Evolutionary conservation across 805 yeast species (phyloP).

Genomic region (Starmera amethionina): DNA sequence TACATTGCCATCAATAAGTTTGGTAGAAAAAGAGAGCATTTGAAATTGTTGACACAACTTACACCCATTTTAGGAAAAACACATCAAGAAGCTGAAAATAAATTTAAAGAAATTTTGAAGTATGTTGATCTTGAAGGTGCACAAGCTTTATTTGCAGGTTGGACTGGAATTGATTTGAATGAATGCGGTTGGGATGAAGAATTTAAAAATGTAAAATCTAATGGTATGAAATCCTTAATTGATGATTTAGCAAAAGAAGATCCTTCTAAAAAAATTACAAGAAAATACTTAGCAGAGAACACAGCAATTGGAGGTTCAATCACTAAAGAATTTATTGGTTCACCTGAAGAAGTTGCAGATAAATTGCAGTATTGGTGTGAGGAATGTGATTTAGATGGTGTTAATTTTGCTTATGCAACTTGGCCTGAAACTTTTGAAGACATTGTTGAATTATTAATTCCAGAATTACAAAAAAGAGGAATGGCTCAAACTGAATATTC

Average conservation of each 20-base stretch:
- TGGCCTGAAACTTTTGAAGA: constrained; percentile 32
- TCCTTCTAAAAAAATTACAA: constrained; percentile 15
- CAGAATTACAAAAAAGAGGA: constrained; percentile 26
- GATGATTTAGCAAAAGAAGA: constrained; percentile 22
- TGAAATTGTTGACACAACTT: constrained; percentile 26
- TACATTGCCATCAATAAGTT: constrained; percentile 20
- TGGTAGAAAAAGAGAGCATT: constrained; percentile 23
- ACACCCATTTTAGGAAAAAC: constrained; percentile 27
- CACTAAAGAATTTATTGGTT: constrained; percentile 23
- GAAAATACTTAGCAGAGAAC: constrained; percentile 17
- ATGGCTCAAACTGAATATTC: constrained; percentile 23
- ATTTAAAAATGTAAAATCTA: constrained; percentile 19
- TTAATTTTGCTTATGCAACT: constrained; percentile 30
- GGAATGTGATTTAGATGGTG: constrained; percentile 32
- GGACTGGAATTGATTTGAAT: constrained; percentile 31
- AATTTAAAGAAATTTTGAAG: constrained; percentile 17
- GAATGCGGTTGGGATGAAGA: constrained; percentile 24
- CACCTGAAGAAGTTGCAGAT: constrained; percentile 29
- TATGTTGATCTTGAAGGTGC: constrained; percentile 29
- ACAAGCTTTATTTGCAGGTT: constrained; percentile 29
- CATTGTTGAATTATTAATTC: constrained; percentile 25
- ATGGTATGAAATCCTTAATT: constrained; percentile 10
- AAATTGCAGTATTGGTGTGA: constrained; percentile 30
- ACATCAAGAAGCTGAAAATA: constrained; percentile 26
- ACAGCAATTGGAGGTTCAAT: constrained; percentile 18